These are phyloP conservation scores for Linum lewisii DNA, from an alignment of 345 rosid genomes.

Conservation along the genomic window DNA sequence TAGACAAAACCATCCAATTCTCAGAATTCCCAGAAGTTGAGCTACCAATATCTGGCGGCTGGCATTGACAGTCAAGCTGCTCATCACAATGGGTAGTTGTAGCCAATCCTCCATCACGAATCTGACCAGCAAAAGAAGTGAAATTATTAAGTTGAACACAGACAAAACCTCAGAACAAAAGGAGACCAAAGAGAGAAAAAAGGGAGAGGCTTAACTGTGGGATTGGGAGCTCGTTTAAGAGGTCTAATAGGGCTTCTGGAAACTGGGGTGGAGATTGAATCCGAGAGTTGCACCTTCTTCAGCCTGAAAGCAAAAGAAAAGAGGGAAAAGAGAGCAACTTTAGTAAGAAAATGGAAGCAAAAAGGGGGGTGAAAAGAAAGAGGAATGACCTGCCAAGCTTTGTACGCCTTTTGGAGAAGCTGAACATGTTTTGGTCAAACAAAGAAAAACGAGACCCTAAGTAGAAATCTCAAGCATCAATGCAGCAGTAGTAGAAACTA, in stretches of 20 bases:
- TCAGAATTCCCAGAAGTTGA: slow-evolving; percentile 38
- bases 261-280: slow-evolving; percentile 40
- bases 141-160: not conserved
- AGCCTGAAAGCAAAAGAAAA: slow-evolving; percentile 43
- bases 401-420: slow-evolving; percentile 77
- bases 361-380: not conserved
- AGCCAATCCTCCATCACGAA: slow-evolving; percentile 38
- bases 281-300: slow-evolving; percentile 96
- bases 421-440: slow-evolving; percentile 53
- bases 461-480: no score
- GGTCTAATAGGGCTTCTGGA: slow-evolving; percentile 68
- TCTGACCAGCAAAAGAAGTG: slow-evolving; percentile 7
- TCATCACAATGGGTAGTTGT: slow-evolving; percentile 41
- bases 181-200: not conserved
- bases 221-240: slow-evolving; percentile 40
- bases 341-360: not conserved
- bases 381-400: slow-evolving; percentile 79
- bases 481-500: no score
- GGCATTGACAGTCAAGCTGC: slow-evolving; percentile 41
- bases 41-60: no score
- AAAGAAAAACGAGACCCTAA: no score
- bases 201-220: slow-evolving; percentile 38
- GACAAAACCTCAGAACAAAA: not conserved
- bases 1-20: slow-evolving; percentile 74
- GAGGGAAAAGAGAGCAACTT: no score